Evolutionary conservation across 129 eudicot genomes (phyloP), one percentile per base, ranked within the genome.

Genomic region (Chrysanthemum lavandulifolium): DNA sequence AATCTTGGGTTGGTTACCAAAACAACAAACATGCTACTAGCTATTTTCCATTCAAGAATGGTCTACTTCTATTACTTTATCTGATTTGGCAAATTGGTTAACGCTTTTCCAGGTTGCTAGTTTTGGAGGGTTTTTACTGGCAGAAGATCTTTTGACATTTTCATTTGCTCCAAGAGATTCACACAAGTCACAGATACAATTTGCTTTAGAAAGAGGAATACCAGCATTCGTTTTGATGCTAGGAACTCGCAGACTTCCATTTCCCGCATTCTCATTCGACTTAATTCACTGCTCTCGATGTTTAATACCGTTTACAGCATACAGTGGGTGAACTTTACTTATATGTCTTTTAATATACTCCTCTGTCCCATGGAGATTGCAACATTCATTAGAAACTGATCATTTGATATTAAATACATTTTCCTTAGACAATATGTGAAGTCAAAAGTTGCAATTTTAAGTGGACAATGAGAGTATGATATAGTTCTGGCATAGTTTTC

Each of bases 161-260:
- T 92, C 98, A 31, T 93, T 93, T 82, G 98, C 98, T 79, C 98
- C 98, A 73, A 84, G 98, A 81, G 98, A 93, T 84, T 93, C 98
- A 61, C 98, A 93, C 80, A 93, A 93, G 68, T 74, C 98, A 59
- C 98, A 93, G 76, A 93, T 93, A 69, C 98, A 93, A 67, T 93
- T 93, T 79, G 97, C 98, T 25, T 61, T 93, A 36, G 98, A 93
- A 80, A 84, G 98, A 87, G 98, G 98, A 75, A 69, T 93, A 56
- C 98, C 98, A 2, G 89, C 98, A 9, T 85, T 89, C 77, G 95
- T 93, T 74, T 87, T 92, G 69, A 93, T 93, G 98, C 98, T 93
- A 62, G 98, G 98, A 72, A 91, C 95, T 14, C 95, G 84, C 65
- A 82, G 92, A 70, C 95, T 91, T 50, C 97, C 97, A 2, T 85